These are phyloP conservation scores for Pholiota adiposa DNA, from an alignment of 1,284 basidiomycete species.

Conservation along the genomic window DNA sequence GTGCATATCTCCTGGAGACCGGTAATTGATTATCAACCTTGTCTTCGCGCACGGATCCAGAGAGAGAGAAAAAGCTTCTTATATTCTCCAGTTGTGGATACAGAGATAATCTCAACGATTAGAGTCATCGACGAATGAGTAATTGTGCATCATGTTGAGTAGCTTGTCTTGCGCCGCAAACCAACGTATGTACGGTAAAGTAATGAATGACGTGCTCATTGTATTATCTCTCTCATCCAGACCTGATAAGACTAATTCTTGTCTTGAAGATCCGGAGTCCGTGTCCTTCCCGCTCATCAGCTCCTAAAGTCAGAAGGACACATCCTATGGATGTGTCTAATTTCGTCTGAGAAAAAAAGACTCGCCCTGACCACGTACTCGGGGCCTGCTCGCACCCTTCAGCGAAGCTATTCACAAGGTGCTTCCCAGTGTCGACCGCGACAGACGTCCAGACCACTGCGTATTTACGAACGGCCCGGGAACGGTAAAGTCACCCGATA, in stretches of 20 bases:
- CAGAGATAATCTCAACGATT: background rate
- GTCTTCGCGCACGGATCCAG: background rate
- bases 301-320: background rate
- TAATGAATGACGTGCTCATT: too few species aligned
- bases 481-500: too few species aligned
- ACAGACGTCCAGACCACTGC: too few species aligned
- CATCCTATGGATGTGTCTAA: background rate
- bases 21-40: background rate
- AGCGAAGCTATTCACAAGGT: background rate
- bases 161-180: background rate
- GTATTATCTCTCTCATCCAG: too few species aligned
- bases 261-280: background rate
- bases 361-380: background rate
- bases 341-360: background rate
- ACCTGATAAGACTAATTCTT: background rate
- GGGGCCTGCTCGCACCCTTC: background rate
- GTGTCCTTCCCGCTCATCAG: background rate
- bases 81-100: background rate
- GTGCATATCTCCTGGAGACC: background rate
- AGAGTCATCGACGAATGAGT: background rate
- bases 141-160: background rate
- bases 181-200: too few species aligned
- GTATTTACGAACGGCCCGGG: too few species aligned
- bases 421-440: background rate
- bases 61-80: background rate